Conservation (phyloP, 352 stramenopile genomes). For the Ophiocytium majus region DNA sequence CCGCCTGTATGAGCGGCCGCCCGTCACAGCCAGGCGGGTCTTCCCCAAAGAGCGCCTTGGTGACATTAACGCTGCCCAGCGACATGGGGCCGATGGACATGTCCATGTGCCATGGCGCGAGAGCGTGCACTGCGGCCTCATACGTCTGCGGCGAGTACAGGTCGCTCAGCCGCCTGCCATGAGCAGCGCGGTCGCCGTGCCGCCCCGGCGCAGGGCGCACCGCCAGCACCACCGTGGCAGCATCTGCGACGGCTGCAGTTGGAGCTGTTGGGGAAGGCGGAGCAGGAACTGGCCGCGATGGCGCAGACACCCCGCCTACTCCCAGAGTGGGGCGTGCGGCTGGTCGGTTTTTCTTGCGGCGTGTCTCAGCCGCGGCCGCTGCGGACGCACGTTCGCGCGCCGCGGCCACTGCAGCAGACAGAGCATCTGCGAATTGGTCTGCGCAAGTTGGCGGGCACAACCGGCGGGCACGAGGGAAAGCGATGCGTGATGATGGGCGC, state of each 20-base stretch:
- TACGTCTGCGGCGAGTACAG: neutral
- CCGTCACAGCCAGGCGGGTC: neutral
- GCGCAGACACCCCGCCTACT: too few relatives aligned
- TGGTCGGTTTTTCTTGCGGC: too few relatives aligned
- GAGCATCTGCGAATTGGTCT: neutral
- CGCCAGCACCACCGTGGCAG: neutral
- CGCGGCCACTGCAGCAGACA: neutral
- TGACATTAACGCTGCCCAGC: neutral
- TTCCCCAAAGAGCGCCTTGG: constrained; percentile 14
- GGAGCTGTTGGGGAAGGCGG: too few relatives aligned
- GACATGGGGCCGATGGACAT: neutral
- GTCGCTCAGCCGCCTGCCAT: neutral
- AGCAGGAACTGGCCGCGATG: too few relatives aligned
- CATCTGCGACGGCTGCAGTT: too few relatives aligned
- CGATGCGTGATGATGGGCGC: too few relatives aligned
- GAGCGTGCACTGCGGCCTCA: neutral
- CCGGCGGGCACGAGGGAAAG: too few relatives aligned
- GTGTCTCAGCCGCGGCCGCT: too few relatives aligned
- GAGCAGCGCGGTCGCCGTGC: neutral
- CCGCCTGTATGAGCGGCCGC: neutral
- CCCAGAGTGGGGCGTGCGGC: too few relatives aligned
- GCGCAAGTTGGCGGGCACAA: too few relatives aligned
- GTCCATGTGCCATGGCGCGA: constrained; percentile 1
- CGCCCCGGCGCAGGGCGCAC: neutral
- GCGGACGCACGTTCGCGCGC: too few relatives aligned